Conservation (phyloP, 352 stramenopile species). For the Globisporangium emineosum region DNA sequence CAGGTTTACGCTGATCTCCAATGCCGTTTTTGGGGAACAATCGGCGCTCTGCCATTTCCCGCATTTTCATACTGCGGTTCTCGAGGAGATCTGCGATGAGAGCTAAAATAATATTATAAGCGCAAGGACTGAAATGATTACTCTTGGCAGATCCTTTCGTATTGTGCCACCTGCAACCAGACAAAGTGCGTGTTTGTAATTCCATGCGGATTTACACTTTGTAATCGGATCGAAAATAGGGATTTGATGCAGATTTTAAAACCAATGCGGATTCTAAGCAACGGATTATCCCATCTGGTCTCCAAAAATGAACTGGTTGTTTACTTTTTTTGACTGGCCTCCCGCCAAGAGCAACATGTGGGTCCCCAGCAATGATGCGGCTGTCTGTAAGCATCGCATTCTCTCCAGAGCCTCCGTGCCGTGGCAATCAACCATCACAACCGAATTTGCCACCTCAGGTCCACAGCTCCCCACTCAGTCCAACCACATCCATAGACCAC, state of each 20-base stretch:
- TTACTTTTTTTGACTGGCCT: background rate
- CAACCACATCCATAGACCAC: no score
- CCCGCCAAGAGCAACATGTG: background rate
- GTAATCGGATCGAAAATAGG: no score
- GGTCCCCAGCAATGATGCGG: background rate
- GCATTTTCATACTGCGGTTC: background rate
- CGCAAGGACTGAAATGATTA: background rate
- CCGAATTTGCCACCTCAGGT: background rate
- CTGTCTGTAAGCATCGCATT: background rate
- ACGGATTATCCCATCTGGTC: background rate
- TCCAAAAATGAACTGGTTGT: background rate
- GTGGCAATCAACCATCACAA: background rate
- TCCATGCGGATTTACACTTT: background rate
- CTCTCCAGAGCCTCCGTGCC: no score
- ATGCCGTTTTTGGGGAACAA: background rate
- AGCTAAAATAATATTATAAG: no score
- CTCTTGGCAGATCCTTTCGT: background rate
- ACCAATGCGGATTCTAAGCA: background rate
- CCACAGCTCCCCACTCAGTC: background rate
- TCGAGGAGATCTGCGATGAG: background rate
- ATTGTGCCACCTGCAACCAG: background rate
- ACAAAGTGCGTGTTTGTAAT: background rate
- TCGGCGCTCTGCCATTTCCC: background rate
- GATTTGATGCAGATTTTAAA: background rate
- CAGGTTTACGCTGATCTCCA: background rate